These are phyloP conservation scores for Yamadazyma triangularis DNA, from an alignment of 1,139 yeast genomes.

Conservation along the genomic window DNA sequence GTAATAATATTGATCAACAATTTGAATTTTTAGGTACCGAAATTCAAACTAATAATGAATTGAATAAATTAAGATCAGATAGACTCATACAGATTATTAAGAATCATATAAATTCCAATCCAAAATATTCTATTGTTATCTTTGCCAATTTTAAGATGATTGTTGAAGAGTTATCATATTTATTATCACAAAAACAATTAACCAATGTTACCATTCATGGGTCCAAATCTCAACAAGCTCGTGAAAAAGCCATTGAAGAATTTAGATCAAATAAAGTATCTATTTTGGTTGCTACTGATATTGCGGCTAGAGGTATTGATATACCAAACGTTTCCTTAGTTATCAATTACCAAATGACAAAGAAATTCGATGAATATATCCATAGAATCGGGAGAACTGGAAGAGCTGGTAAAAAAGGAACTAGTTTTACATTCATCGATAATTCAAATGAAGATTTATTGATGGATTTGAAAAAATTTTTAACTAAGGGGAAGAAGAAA, in stretches of 20 bases:
- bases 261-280: constrained; percentile 59
- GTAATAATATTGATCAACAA: constrained; percentile 62
- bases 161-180: constrained; percentile 61
- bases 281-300: constrained; percentile 85
- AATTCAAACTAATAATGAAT: constrained; percentile 16
- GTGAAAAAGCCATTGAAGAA: constrained; percentile 72
- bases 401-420: constrained; percentile 81
- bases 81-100: constrained; percentile 22
- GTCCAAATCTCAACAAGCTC: constrained; percentile 77
- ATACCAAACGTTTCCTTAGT: constrained; percentile 82
- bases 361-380: constrained; percentile 73
- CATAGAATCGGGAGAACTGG: constrained; percentile 97
- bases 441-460: constrained; percentile 53
- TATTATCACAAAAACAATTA: constrained; percentile 43
- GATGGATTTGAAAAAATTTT: constrained; percentile 46
- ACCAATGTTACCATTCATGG: constrained; percentile 70
- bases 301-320: constrained; percentile 96
- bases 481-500: constrained; percentile 27
- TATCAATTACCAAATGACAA: constrained; percentile 80
- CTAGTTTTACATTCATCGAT: constrained; percentile 67
- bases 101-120: constrained; percentile 13
- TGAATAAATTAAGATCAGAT: constrained; percentile 13
- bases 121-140: constrained; percentile 55
- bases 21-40: constrained; percentile 45
- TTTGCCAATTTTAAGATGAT: constrained; percentile 75